A percentile compares a stretch with the other conserved stretches of the same genome.
Conservation (phyloP, 2,329 filamentous ascomycete species). For the Colletotrichum sp. region DNA sequence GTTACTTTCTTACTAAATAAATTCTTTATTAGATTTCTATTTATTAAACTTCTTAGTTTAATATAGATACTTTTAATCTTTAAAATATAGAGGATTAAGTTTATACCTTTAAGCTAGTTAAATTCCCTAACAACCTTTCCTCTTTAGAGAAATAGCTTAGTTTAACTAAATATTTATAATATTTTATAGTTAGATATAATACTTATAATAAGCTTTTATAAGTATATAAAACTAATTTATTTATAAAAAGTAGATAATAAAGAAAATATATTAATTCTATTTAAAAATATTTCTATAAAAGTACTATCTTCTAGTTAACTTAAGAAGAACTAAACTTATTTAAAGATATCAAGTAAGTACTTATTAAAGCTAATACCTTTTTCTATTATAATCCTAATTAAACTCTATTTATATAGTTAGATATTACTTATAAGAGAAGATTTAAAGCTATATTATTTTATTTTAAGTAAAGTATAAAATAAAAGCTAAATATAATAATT, state of each 20-base stretch:
- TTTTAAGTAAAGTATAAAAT: background rate
- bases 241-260: no score
- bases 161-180: background rate
- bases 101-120: background rate
- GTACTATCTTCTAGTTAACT: no score
- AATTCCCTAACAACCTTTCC: no score
- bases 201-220: background rate
- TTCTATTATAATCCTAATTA: background rate
- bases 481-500: background rate
- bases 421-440: background rate
- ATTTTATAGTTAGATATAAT: background rate
- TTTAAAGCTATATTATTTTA: background rate
- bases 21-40: background rate
- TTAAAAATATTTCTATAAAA: no score
- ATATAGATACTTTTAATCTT: background rate
- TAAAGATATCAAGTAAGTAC: no score
- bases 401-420: background rate
- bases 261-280: no score
- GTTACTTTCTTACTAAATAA: background rate
- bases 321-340: no score
- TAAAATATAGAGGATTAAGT: background rate
- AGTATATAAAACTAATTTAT: no score
- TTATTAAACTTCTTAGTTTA: background rate
- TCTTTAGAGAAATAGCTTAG: background rate
- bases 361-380: background rate